Conservation (phyloP, 305 asterid genomes). For the Fraxinus greggii region DNA sequence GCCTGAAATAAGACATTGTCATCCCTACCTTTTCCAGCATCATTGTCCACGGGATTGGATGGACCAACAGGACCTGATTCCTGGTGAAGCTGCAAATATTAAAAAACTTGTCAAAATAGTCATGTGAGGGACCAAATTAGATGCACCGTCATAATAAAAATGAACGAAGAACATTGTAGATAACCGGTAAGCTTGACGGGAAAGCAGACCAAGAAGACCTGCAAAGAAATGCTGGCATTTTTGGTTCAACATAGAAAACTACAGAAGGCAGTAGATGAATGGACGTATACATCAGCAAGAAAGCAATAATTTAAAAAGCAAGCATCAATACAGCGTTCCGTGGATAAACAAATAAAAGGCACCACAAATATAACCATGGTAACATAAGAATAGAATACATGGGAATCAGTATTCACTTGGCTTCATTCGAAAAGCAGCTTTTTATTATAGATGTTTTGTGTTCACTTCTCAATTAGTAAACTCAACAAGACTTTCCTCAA, state of each 20-base stretch:
- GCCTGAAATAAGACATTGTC: slow-evolving; percentile 5
- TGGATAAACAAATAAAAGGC: background rate
- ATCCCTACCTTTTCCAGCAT: slow-evolving; percentile 50
- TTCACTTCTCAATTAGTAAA: background rate
- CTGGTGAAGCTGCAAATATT: slow-evolving; percentile 35
- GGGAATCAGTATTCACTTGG: slow-evolving; percentile 1
- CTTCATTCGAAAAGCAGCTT: background rate
- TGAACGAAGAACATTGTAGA: slow-evolving; percentile 24
- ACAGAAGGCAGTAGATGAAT: background rate
- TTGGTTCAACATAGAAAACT: slow-evolving; percentile 17
- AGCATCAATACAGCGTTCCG: background rate
- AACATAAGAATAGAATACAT: slow-evolving; percentile 7
- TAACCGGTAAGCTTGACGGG: slow-evolving; percentile 56
- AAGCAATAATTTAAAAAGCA: slow-evolving; percentile 14
- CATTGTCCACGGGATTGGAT: slow-evolving; percentile 34
- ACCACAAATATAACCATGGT: background rate
- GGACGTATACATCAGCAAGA: slow-evolving; percentile 5
- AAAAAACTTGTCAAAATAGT: slow-evolving; percentile 11
- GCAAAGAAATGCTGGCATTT: slow-evolving; percentile 30
- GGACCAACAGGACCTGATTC: slow-evolving; percentile 45
- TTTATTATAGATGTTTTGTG: background rate
- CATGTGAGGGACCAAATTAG: background rate
- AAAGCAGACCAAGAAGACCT: slow-evolving; percentile 80
- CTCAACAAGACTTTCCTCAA: background rate
- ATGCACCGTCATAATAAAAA: slow-evolving; percentile 9